Evolutionary conservation across 768 basidiomycete genomes (phyloP).

Genomic region (Auricularia sp.): DNA sequence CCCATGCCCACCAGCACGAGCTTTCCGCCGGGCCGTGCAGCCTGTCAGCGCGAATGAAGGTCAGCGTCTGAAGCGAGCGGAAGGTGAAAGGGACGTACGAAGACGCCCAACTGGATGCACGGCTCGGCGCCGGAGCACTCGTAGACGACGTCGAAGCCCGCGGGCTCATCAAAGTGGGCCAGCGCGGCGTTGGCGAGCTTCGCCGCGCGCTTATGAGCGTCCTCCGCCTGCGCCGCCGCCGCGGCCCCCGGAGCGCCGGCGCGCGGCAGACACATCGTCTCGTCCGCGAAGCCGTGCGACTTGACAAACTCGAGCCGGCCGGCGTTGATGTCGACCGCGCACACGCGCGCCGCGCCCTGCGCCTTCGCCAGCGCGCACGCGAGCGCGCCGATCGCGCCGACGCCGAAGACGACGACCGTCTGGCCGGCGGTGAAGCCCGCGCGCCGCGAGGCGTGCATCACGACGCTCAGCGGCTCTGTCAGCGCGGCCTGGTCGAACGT

Average conservation of each 20-base stretch:
- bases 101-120: slow-evolving; percentile 83
- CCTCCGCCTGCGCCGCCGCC: slow-evolving; percentile 36
- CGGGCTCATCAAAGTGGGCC: slow-evolving; percentile 43
- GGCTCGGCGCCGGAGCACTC: slow-evolving; percentile 93
- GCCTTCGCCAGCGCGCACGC: slow-evolving; percentile 67
- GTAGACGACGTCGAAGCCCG: slow-evolving; percentile 88
- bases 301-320: slow-evolving; percentile 71
- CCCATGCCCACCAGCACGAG: slow-evolving; percentile 97
- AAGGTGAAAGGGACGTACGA: slow-evolving; percentile 45
- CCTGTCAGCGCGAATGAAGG: slow-evolving; percentile 32
- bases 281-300: slow-evolving; percentile 63
- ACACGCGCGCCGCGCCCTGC: slow-evolving; percentile 57
- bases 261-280: slow-evolving; percentile 55
- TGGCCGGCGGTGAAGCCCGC: slow-evolving; percentile 41
- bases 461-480: slow-evolving; percentile 89
- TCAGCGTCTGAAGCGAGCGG: slow-evolving; percentile 11
- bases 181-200: slow-evolving; percentile 45
- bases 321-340: slow-evolving; percentile 81
- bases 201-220: slow-evolving; percentile 50
- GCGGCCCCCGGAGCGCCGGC: slow-evolving; percentile 6
- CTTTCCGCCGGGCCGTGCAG: slow-evolving; percentile 75
- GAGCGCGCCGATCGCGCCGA: slow-evolving; percentile 87
- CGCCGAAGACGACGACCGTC: slow-evolving; percentile 80
- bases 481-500: slow-evolving; percentile 76
- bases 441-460: slow-evolving; percentile 52